These are phyloP conservation scores for Cymodocea nodosa DNA, from an alignment of 116 monocot genomes.

Conservation along the genomic window DNA sequence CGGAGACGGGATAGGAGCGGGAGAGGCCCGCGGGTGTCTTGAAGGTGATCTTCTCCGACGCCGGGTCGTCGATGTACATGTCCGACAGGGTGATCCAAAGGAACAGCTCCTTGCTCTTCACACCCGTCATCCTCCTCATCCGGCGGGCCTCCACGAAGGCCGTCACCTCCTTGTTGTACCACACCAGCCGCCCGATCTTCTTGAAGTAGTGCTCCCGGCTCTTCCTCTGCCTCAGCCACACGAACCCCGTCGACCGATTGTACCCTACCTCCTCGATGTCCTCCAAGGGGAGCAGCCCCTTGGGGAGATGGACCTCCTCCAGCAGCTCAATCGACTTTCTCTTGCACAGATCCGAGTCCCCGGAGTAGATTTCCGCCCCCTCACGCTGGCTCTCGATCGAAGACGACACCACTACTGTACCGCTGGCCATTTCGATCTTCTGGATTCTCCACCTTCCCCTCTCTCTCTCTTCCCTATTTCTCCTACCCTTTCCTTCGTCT, in stretches of 20 bases:
- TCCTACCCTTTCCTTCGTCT: too few species aligned
- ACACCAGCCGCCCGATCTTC: slow-evolving; percentile 10
- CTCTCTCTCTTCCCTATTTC: too few species aligned
- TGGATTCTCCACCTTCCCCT: too few species aligned
- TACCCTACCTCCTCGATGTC: slow-evolving; percentile 19
- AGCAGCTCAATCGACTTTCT: slow-evolving; percentile 10
- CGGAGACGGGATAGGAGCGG: slow-evolving; percentile 17
- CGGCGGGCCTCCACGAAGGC: slow-evolving; percentile 15
- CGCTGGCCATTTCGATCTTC: not conserved
- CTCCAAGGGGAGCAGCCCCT: slow-evolving; percentile 15
- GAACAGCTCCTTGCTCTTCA: slow-evolving; percentile 19
- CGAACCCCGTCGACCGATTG: slow-evolving; percentile 16
- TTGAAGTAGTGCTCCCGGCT: slow-evolving; percentile 14
- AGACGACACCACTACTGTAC: not conserved
- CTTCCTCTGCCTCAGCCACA: slow-evolving; percentile 24
- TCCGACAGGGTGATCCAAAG: slow-evolving; percentile 17
- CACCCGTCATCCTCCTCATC: slow-evolving; percentile 17
- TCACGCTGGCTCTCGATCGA: slow-evolving; percentile 5
- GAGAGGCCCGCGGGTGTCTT: slow-evolving; percentile 25
- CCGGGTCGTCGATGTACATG: slow-evolving; percentile 18
- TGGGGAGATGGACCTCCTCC: slow-evolving; percentile 10
- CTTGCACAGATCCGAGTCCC: slow-evolving; percentile 7
- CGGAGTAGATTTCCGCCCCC: slow-evolving; percentile 12
- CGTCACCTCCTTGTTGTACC: slow-evolving; percentile 16
- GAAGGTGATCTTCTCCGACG: slow-evolving; percentile 17